A percentile compares a stretch with the other conserved stretches of the same genome.
These are phyloP conservation scores for Alternaria sp. DNA, from an alignment of 2,329 filamentous ascomycete species.

Conservation along the genomic window DNA sequence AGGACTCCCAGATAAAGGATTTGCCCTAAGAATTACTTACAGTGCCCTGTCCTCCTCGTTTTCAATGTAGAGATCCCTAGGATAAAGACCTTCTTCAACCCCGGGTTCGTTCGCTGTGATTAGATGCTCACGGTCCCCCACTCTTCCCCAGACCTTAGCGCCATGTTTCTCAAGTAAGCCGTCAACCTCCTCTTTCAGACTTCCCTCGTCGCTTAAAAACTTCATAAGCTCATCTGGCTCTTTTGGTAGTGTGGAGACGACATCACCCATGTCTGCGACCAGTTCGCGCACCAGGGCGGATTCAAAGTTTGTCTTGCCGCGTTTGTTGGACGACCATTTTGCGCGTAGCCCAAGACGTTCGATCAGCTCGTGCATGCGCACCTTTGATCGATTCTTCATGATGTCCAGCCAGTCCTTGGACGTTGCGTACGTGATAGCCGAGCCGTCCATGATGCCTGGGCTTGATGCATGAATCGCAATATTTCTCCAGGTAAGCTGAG, in stretches of 20 bases:
- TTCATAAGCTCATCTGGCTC: constrained; percentile 44
- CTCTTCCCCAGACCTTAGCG: constrained; percentile 42
- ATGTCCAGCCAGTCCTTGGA: constrained; percentile 50
- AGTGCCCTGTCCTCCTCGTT: constrained; percentile 41
- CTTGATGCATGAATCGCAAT: constrained; percentile 18
- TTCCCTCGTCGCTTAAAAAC: constrained; percentile 39
- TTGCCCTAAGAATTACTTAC: constrained; percentile 27
- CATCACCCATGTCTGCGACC: constrained; percentile 46
- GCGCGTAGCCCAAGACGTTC: constrained; percentile 46
- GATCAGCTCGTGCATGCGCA: constrained; percentile 50
- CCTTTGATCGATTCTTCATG: constrained; percentile 47
- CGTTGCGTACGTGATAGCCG: constrained; percentile 40
- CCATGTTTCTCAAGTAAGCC: constrained; percentile 44
- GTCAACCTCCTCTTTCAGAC: constrained; percentile 42
- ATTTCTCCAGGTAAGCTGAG: constrained; percentile 2
- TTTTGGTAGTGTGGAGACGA: constrained; percentile 44
- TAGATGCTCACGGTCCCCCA: constrained; percentile 43
- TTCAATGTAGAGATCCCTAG: constrained; percentile 44
- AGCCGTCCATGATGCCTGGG: constrained; percentile 31
- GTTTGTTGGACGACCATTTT: constrained; percentile 50
- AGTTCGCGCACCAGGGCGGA: constrained; percentile 45
- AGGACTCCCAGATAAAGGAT: background rate
- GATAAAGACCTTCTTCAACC: constrained; percentile 43
- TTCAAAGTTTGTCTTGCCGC: constrained; percentile 49
- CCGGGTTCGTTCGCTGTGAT: constrained; percentile 43